Evolutionary conservation across 2,329 filamentous ascomycete genomes (phyloP), one percentile per base, ranked within the genome.

Genomic region (Ascochyta pisi): DNA sequence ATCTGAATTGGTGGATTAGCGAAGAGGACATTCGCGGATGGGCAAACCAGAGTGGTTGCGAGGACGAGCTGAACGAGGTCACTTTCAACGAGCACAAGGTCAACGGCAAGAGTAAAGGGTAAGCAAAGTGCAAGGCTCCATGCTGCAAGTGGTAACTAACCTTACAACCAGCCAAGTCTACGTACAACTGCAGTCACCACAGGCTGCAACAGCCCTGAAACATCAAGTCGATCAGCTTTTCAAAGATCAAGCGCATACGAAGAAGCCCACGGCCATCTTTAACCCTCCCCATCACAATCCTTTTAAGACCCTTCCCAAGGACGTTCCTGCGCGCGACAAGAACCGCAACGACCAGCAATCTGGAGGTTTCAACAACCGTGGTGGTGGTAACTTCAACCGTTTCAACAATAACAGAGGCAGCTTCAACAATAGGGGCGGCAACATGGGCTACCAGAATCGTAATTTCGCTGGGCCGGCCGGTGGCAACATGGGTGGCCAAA

Each of bases 71-170:
- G 16, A 92, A 91, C 68, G 95, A 98, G 58, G 86, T 99, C 47
- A 96, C 93, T 0, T 99, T 98, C 75, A 97, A 92, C 69, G 95
- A 99, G 75, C 95, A 98, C 78, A 99, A 99, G 75, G 93, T 98
- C 43, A 99, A 99, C 66, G 95, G 95, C 66, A 99, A 99, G 80
- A 96, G 92, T 78, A 97, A 98, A 81, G 94, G 95, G 93, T 96
- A 83, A 62, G 87, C 77, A 15, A 19, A 10, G 9, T 3, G 15
- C 6, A 6, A 4, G 6, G n/a, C 6, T 13, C 16, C 13, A 19
- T n/a, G 3, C 16, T 10, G 7, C 15, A 7, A 27, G 0, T 19
- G 6, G 35, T 13, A 35, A 41, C 62, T 70, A 31, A 70, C 51
- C 46, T 12, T 16, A 38, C 13, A 24, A 50, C 48, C 60, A 87